phyloP scores from a whole-genome alignment of 2,329 filamentous ascomycete genomes.

The Cryphonectria naterciae region DNA sequence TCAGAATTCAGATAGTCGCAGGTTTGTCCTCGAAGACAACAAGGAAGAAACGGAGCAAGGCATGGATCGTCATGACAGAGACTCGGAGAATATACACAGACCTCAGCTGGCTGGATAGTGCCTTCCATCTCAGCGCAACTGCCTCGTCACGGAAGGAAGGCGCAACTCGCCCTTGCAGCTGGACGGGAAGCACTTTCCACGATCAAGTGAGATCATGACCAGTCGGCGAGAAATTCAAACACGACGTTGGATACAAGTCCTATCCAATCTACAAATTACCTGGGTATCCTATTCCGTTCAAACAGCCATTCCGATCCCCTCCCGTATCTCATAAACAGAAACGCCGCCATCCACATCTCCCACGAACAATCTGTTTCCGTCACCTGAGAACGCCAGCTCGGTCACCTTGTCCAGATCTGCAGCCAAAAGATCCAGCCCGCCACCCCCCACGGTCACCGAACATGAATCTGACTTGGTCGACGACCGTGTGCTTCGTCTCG shows the following conservation, averaged over 20 bases:
- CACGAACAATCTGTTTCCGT: constrained; percentile 42
- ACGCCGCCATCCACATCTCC: constrained; percentile 41
- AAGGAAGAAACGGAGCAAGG: not conserved
- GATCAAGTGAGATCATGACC: not conserved
- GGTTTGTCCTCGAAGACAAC: not conserved
- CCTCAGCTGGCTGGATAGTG: not conserved
- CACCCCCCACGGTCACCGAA: not conserved
- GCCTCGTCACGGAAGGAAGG: not conserved
- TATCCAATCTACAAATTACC: not conserved
- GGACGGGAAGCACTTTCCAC: not conserved
- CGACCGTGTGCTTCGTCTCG: constrained; percentile 16
- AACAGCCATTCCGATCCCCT: constrained; percentile 29
- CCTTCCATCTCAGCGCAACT: not conserved
- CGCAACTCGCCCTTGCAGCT: not conserved
- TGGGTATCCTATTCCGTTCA: constrained; percentile 20
- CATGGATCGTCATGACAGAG: not conserved
- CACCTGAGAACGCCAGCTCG: constrained; percentile 45
- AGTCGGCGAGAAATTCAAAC: not conserved
- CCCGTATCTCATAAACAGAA: constrained; percentile 43
- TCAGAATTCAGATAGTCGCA: not conserved
- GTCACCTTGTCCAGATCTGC: constrained; percentile 42
- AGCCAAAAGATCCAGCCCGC: constrained; percentile 22
- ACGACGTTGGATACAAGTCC: not conserved
- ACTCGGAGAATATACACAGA: no score
- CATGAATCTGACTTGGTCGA: constrained; percentile 12